These are phyloP conservation scores for Nannizziopsis arthrosporioides DNA, from an alignment of 2,329 filamentous ascomycete genomes.

Conservation along the genomic window DNA sequence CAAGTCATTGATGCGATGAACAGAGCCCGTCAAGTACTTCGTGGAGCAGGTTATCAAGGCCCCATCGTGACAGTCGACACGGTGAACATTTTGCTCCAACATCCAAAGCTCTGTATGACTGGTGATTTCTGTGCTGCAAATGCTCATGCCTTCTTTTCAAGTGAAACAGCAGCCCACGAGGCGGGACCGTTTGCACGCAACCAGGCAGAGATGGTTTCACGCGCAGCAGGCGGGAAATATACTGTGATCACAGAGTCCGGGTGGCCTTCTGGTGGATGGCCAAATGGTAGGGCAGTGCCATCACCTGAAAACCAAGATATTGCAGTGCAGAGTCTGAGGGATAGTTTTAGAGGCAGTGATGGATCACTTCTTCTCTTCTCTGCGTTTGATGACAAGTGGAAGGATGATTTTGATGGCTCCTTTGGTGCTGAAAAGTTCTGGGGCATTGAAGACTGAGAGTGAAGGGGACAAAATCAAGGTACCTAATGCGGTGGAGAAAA, in stretches of 20 bases:
- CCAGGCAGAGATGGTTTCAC: constrained; percentile 41
- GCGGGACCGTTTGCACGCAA: constrained; percentile 57
- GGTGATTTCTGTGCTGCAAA: constrained; percentile 75
- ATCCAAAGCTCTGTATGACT: constrained; percentile 57
- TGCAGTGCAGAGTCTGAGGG: constrained; percentile 55
- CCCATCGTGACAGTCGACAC: constrained; percentile 73
- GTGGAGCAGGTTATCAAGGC: constrained; percentile 54
- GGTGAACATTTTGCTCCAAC: constrained; percentile 52
- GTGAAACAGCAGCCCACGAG: constrained; percentile 43
- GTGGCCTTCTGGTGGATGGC: constrained; percentile 60
- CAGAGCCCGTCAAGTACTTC: constrained; percentile 47
- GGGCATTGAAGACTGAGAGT: constrained; percentile 43
- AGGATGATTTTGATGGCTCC: constrained; percentile 49
- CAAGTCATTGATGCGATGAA: constrained; percentile 48
- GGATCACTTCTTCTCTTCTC: constrained; percentile 59
- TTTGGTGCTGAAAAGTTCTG: constrained; percentile 66
- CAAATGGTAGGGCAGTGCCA: constrained; percentile 59
- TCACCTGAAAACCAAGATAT: constrained; percentile 52
- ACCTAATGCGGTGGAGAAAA: neutral
- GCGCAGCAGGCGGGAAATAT: constrained; percentile 42
- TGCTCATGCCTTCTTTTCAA: constrained; percentile 73
- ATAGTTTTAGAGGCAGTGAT: constrained; percentile 39
- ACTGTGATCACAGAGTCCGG: constrained; percentile 72
- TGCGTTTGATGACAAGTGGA: constrained; percentile 72
- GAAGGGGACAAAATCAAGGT: neutral